Conservation (phyloP, 768 basidiomycete genomes). For the Dendrothele bispora region DNA sequence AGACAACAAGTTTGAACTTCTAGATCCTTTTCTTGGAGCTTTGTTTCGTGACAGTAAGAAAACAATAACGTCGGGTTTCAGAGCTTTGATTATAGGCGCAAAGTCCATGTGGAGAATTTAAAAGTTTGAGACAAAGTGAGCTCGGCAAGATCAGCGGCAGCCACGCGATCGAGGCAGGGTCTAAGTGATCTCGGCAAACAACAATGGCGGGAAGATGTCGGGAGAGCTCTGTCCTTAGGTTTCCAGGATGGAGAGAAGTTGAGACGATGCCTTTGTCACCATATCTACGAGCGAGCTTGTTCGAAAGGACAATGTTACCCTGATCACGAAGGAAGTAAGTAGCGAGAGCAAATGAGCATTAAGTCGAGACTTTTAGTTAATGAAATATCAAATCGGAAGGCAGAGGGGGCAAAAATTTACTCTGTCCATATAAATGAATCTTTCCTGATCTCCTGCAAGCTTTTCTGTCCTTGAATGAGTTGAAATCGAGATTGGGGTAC, state of each 20-base stretch:
- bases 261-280: constrained; percentile 44
- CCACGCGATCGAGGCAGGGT: no score
- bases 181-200: no score
- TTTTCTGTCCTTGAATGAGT: constrained; percentile 19
- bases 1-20: no score
- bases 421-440: constrained; percentile 13
- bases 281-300: constrained; percentile 43
- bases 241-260: constrained; percentile 42
- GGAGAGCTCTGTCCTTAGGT: constrained; percentile 10
- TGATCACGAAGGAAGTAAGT: constrained; percentile 13
- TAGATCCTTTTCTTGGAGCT: no score
- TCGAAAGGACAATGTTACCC: constrained; percentile 46
- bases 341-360: neutral
- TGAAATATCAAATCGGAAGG: neutral
- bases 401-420: constrained; percentile 14
- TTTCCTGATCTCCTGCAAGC: constrained; percentile 11
- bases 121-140: no score
- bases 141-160: no score
- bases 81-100: no score
- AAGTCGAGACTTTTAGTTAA: neutral
- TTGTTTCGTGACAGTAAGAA: no score
- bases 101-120: no score
- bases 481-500: constrained; percentile 9
- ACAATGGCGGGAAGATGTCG: no score
- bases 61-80: no score